A percentile compares a stretch with the other conserved stretches of the same genome.
phyloP scores from a whole-genome alignment of 2,329 filamentous ascomycete species.

The Cladorrhinum sp. region DNA sequence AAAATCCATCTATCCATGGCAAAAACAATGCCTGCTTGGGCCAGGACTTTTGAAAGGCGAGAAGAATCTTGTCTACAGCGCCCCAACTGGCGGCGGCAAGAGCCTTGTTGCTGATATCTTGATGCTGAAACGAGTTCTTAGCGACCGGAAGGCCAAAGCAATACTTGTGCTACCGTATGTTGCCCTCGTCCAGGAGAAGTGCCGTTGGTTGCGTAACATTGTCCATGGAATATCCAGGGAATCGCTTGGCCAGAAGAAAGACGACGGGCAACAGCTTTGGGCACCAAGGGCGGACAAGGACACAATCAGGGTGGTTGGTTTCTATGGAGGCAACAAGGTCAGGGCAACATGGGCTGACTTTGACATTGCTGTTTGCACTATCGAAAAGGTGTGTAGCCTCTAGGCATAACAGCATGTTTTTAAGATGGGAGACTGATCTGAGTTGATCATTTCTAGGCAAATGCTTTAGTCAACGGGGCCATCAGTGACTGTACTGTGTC shows the following conservation, averaged over 20 bases:
- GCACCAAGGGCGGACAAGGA: slow-evolving; percentile 55
- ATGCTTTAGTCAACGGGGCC: slow-evolving; percentile 68
- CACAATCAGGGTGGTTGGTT: slow-evolving; percentile 64
- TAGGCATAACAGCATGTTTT: slow-evolving; percentile 18
- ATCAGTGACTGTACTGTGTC: slow-evolving; percentile 67
- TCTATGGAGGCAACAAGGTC: slow-evolving; percentile 71
- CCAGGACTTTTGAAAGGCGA: slow-evolving; percentile 63
- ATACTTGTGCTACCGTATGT: slow-evolving; percentile 74
- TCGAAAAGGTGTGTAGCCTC: slow-evolving; percentile 61
- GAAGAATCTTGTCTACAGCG: slow-evolving; percentile 73
- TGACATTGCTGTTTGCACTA: slow-evolving; percentile 75
- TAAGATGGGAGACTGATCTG: slow-evolving; percentile 8
- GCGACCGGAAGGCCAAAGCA: slow-evolving; percentile 62
- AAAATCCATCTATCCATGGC: slow-evolving; percentile 73
- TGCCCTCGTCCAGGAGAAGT: slow-evolving; percentile 75
- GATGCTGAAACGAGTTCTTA: slow-evolving; percentile 69
- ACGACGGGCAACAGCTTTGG: slow-evolving; percentile 44
- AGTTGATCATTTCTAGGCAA: slow-evolving; percentile 52
- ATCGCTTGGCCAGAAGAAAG: slow-evolving; percentile 31
- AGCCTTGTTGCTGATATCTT: slow-evolving; percentile 71
- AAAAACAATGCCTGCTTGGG: slow-evolving; percentile 68
- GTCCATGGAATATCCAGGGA: slow-evolving; percentile 56
- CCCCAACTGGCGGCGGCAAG: slow-evolving; percentile 75
- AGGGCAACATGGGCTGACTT: slow-evolving; percentile 68
- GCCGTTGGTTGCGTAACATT: slow-evolving; percentile 67